Evolutionary conservation across 2,329 filamentous ascomycete genomes (phyloP), one percentile per base, ranked within the genome.

Genomic region (Calonectria pseudoturangicola): DNA sequence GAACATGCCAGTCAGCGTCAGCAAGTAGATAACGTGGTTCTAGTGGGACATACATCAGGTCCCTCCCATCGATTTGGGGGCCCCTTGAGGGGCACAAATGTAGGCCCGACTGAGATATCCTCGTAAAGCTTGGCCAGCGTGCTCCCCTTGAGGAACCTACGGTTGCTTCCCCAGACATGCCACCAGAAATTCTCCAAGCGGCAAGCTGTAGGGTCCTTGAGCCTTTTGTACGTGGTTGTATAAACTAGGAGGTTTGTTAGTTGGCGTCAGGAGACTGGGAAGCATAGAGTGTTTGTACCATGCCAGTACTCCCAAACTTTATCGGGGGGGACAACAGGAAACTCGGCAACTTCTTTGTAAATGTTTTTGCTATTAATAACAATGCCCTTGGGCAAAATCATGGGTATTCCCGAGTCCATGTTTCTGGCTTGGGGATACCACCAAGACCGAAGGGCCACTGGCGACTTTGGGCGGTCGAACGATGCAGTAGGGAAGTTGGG

Each of bases 151-250:
- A 92, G 84, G 66, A 86, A 80, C 41, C 88, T 86, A 33, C 88
- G 85, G 74, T 91, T 84, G 76, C 91, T 92, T 41, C 90, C 90
- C 87, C 90, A 90, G 67, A 92, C 89, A 78, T 92, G 90, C 88
- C 90, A 92, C 91, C 91, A 93, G 76, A 92, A 92, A 77, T 92
- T 90, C 79, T 92, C 91, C 25, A 92, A 83, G 21, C 91, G 89
- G 71, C 88, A 88, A 33, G 90, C 90, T 3, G 90, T 92, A n/a
- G 91, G 91, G 76, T 92, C 90, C 72, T 88, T 86, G 39, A 92
- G 86, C 75, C 87, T 87, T 77, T 89, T 88, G 74, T 89, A 88
- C 18, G 89, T 92, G 36, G 87, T 90, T 13, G 90, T 91, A 76
- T 92, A 92, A 6, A 91, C 91, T 92, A 75, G 51, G 33, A 50